Evolutionary conservation across 202 grass and related monocot species (phyloP), one percentile per base, ranked within the genome.

Genomic region (Schoenoplectus tabernaemontani): DNA sequence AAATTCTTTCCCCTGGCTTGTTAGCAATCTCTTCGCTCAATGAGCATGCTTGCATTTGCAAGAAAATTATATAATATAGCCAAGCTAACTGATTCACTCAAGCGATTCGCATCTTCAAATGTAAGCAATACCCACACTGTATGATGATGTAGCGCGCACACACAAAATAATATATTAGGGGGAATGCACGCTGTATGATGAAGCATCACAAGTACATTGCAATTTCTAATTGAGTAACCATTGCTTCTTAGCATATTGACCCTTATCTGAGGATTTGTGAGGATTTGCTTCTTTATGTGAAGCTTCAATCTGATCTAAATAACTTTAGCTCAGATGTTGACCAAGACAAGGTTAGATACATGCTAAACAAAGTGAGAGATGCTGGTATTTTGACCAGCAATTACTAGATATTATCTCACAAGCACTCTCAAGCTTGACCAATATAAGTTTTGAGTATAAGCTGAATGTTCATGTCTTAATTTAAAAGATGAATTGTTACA

Each of bases 261-360:
- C 92, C 96, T 59, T 91, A 87, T 86, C 86, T 98, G 65, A 89
- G 86, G 83, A 87, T 95, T 85, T 91, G 89, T 42, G 96, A 98
- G 80, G 91, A 98, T 78, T 87, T 88, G 59, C 96, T 94, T 84
- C 80, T 95, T 44, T 98, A 98, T 72, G 84, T 86, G 77, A 92
- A 79, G 78, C 66, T 87, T 78, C 94, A 93, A 76, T 89, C 91
- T 34, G 96, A 98, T 88, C 53, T 95, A 69, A 80, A 83, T 59
- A 88, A 74, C 70, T 98, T 86, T 82, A 85, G 89, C 79, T 92
- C 88, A 80, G 91, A 95, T 76, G 86, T 46, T 16, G 91, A 98
- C 76, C 89, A 95, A 62, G 84, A 85, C 70, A 57, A 81, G 62
- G 89, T 90, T 77, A 86, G 81, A 59, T 95, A 60, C 82, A 64